phyloP scores from a whole-genome alignment of 1,284 basidiomycete genomes.

The Agroathelia rolfsii region DNA sequence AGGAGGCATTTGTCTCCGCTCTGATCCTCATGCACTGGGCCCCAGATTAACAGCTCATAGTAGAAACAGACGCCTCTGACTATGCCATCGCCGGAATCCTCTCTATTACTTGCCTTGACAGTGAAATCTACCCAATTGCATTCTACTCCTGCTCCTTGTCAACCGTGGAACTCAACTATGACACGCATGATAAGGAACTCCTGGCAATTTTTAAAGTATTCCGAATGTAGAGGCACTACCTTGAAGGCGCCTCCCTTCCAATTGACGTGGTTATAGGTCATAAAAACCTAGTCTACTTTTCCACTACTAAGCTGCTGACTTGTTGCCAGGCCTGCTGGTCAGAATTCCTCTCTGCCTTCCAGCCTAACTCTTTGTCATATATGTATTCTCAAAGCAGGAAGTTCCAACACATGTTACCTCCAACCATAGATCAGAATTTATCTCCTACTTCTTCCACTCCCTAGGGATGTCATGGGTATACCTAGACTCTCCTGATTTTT shows the following conservation, averaged over 20 bases:
- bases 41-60: constrained; percentile 16
- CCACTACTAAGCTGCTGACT: too few species aligned
- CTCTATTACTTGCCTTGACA: constrained; percentile 13
- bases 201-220: constrained; percentile 26
- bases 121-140: constrained; percentile 21
- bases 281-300: too few species aligned
- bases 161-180: constrained; percentile 25
- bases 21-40: constrained; percentile 26
- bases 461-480: too few species aligned
- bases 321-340: too few species aligned
- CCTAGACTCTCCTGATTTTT: too few species aligned
- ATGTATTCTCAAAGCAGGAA: too few species aligned
- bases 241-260: constrained; percentile 9
- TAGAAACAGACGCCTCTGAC: constrained; percentile 25
- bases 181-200: constrained; percentile 29
- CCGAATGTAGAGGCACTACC: too few species aligned
- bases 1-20: constrained; percentile 22
- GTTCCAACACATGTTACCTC: too few species aligned
- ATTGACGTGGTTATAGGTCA: constrained; percentile 10
- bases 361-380: too few species aligned
- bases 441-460: too few species aligned
- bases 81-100: constrained; percentile 18
- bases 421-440: too few species aligned
- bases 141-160: constrained; percentile 22
- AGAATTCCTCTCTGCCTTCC: too few species aligned